Conservation (phyloP, 2,329 filamentous ascomycete genomes). For the Ascochyta pisi region DNA sequence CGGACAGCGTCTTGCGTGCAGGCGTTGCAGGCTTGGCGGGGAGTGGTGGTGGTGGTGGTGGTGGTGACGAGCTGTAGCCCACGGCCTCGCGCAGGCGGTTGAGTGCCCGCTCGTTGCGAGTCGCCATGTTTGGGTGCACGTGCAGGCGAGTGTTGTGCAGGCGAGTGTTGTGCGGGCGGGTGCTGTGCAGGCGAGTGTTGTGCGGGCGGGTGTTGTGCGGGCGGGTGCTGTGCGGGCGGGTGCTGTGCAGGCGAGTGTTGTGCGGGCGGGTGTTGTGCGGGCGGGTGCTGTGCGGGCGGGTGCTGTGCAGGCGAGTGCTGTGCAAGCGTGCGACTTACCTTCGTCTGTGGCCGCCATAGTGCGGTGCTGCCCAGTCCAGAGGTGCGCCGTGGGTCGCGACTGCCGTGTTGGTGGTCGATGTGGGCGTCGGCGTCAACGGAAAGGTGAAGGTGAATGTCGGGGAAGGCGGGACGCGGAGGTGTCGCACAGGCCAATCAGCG, state of each 20-base stretch:
- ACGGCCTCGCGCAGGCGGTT: slow-evolving; percentile 21
- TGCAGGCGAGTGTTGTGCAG: neutral
- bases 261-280: no score
- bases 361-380: slow-evolving; percentile 6
- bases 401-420: slow-evolving; percentile 2
- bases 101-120: neutral
- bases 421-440: no score
- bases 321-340: slow-evolving; percentile 34
- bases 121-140: neutral
- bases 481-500: slow-evolving; percentile 27
- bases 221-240: neutral
- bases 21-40: neutral
- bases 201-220: no score
- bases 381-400: slow-evolving; percentile 11
- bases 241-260: no score
- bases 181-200: no score
- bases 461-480: slow-evolving; percentile 24
- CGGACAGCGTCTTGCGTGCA: slow-evolving; percentile 2
- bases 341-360: slow-evolving; percentile 49
- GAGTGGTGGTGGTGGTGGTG: slow-evolving; percentile 10
- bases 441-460: slow-evolving; percentile 10
- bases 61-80: slow-evolving; percentile 27
- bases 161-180: no score
- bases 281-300: no score
- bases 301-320: neutral